Evolutionary conservation across 1,284 basidiomycete species (phyloP).

Genomic region (Sanghuangporus weigelae): DNA sequence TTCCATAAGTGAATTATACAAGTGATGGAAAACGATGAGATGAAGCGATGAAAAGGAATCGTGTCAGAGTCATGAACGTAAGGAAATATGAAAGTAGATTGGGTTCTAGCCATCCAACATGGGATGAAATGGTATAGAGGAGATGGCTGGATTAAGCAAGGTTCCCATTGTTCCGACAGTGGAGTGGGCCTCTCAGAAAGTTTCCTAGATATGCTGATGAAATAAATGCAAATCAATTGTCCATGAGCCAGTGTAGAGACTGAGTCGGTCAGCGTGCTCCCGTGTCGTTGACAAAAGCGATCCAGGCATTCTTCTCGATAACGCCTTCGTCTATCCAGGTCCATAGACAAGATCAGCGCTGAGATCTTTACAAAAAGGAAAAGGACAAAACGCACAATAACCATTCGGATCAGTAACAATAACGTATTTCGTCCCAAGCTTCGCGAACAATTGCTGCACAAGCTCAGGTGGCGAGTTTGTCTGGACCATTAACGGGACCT

Average conservation of each 20-base stretch:
- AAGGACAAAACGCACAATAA: conserved; percentile 53
- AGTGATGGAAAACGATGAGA: no score
- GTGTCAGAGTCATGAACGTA: neutral
- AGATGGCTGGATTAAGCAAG: neutral
- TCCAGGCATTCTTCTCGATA: conserved; percentile 51
- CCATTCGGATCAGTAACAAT: conserved; percentile 82
- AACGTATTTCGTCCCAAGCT: conserved; percentile 87
- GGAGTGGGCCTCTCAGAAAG: no score
- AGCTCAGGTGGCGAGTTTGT: conserved; percentile 84
- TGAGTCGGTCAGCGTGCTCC: conserved; percentile 18
- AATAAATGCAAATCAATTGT: neutral
- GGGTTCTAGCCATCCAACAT: neutral
- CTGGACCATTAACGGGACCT: conserved; percentile 82
- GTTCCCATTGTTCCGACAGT: no score
- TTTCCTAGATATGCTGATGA: no score
- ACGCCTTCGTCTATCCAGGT: conserved; percentile 35
- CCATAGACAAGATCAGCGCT: neutral
- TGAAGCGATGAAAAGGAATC: neutral
- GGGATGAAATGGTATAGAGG: neutral
- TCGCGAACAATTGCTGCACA: conserved; percentile 88
- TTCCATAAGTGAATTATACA: no score
- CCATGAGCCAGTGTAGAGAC: neutral
- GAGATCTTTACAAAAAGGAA: neutral
- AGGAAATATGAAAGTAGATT: neutral
- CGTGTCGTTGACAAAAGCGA: conserved; percentile 38